These are phyloP conservation scores for Botrytis paeoniae DNA, from an alignment of 2,329 filamentous ascomycete genomes.

Conservation along the genomic window DNA sequence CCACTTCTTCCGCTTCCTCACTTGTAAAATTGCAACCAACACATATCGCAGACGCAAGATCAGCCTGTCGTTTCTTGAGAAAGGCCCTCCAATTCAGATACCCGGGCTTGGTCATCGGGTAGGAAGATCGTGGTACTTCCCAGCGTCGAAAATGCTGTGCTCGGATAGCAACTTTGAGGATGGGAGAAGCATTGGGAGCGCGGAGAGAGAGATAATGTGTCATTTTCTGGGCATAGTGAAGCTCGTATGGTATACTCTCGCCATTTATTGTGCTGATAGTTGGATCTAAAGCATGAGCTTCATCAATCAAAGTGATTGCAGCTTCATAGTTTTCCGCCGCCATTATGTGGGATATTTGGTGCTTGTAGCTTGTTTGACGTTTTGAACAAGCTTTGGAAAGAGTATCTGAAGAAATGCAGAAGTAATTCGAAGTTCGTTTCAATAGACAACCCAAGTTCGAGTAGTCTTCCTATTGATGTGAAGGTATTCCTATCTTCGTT, in stretches of 20 bases:
- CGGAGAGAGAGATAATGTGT: conserved; percentile 66
- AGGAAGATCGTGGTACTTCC: conserved; percentile 73
- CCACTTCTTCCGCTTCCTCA: conserved; percentile 60
- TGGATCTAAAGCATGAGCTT: conserved; percentile 67
- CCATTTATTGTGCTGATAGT: conserved; percentile 49
- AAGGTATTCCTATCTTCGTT: not conserved
- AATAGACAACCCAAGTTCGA: not conserved
- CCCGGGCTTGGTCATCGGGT: conserved; percentile 70
- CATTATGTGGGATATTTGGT: not conserved
- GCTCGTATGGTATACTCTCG: conserved; percentile 63
- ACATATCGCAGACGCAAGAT: conserved; percentile 55
- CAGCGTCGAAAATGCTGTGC: conserved; percentile 82
- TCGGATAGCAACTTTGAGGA: conserved; percentile 71
- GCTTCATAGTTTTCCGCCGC: conserved; percentile 39
- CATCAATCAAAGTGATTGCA: conserved; percentile 68
- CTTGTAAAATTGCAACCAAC: conserved; percentile 39
- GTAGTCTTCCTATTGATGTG: not conserved
- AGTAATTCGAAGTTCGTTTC: not conserved
- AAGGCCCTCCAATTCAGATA: conserved; percentile 78
- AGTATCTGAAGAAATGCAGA: not conserved
- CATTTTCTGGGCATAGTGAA: conserved; percentile 80
- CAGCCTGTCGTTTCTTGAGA: conserved; percentile 69
- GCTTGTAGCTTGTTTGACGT: not conserved
- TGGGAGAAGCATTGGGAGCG: conserved; percentile 59
- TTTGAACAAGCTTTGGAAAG: not conserved